A percentile compares a stretch with the other conserved stretches of the same genome.
Conservation (phyloP, 192 early-diverging fungal species). For the Hyaloraphidium curvatum region DNA sequence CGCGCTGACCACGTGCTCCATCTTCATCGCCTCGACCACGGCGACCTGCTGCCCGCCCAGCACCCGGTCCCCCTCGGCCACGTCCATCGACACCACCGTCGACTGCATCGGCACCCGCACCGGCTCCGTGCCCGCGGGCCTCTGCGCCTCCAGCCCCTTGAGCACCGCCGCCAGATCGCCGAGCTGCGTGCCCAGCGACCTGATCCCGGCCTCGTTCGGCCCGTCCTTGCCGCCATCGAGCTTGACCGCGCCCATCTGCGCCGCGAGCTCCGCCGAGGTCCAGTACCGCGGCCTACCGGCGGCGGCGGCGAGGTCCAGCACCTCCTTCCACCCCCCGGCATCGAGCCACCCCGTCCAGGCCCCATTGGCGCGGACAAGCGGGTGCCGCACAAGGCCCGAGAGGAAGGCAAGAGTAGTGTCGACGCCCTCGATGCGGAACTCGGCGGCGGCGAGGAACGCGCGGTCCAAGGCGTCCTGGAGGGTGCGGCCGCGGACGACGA, state of each 20-base stretch:
- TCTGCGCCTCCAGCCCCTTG: too few relatives aligned
- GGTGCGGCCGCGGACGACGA: slow-evolving; percentile 65
- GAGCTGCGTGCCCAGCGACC: too few relatives aligned
- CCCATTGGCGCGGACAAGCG: slow-evolving; percentile 52
- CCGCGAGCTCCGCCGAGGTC: too few relatives aligned
- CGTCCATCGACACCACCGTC: background rate
- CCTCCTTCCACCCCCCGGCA: too few relatives aligned
- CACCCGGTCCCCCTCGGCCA: background rate
- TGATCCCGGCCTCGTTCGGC: too few relatives aligned
- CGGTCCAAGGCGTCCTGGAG: slow-evolving; percentile 39
- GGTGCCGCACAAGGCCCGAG: slow-evolving; percentile 64
- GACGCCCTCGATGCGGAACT: slow-evolving; percentile 91
- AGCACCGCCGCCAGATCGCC: too few relatives aligned
- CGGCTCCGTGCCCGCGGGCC: background rate
- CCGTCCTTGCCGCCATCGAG: too few relatives aligned
- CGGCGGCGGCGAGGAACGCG: slow-evolving; percentile 52
- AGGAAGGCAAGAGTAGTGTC: slow-evolving; percentile 95
- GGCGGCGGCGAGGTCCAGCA: too few relatives aligned
- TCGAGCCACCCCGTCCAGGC: too few relatives aligned
- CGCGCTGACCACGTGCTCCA: slow-evolving; percentile 1
- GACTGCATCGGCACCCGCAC: background rate
- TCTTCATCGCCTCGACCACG: slow-evolving; percentile 1
- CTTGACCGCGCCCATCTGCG: too few relatives aligned
- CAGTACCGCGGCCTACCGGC: too few relatives aligned
- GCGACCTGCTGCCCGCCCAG: background rate